Evolutionary conservation across 208 protist species (phyloP).

Genomic region (Leishmania mexicana): DNA sequence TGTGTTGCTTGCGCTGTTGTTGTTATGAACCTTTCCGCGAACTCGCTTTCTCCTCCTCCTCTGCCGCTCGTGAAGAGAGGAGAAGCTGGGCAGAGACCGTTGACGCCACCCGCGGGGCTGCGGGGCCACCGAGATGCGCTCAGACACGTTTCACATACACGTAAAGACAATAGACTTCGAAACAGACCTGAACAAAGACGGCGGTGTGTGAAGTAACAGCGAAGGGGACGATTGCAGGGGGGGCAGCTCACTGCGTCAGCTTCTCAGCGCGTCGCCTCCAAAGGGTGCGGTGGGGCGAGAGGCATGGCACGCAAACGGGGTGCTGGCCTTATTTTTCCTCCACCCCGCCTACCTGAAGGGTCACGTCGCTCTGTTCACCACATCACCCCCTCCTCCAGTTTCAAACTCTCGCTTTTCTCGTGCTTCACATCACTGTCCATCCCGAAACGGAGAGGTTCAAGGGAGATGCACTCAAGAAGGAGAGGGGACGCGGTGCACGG

Average conservation of each 20-base stretch:
- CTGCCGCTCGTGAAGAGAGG: background rate
- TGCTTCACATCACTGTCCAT: background rate
- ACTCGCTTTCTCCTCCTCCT: background rate
- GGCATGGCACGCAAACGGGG: background rate
- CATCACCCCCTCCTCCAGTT: background rate
- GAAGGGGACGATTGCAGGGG: too few relatives aligned
- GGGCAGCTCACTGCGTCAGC: background rate
- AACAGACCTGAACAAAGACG: background rate
- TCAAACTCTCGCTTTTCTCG: background rate
- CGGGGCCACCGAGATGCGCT: background rate
- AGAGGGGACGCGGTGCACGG: background rate
- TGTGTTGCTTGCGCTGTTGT: background rate
- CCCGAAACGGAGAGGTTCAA: background rate
- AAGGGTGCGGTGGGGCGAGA: background rate
- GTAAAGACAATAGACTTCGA: background rate
- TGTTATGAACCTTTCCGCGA: background rate
- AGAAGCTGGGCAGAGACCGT: background rate
- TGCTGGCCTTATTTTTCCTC: background rate
- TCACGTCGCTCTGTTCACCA: background rate
- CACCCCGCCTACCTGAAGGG: background rate
- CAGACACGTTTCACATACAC: background rate
- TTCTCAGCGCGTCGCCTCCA: background rate
- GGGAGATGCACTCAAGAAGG: background rate
- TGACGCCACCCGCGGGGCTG: background rate
- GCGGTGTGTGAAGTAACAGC: background rate